Percentiles rank a stretch among this genome's conserved stretches.
These are phyloP conservation scores for Conringia planisiliqua DNA, from an alignment of 345 rosid genomes.

Conservation along the genomic window DNA sequence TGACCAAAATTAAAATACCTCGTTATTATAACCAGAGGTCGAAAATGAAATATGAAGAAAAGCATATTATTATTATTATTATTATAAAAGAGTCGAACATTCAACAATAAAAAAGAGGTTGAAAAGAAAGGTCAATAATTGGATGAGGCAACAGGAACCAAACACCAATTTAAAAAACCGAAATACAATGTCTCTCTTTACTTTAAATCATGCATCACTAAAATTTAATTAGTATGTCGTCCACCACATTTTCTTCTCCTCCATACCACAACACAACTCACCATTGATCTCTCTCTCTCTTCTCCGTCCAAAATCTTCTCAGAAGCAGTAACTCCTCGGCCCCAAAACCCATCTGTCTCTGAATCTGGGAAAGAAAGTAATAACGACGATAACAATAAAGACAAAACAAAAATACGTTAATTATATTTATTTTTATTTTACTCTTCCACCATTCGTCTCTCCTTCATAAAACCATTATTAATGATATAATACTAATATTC, in stretches of 20 bases:
- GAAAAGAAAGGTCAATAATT: constrained; percentile 31
- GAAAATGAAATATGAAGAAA: neutral
- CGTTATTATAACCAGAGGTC: neutral
- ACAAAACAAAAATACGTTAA: neutral
- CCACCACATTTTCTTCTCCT: constrained; percentile 27
- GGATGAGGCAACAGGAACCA: constrained; percentile 30
- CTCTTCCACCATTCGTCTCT: constrained; percentile 11
- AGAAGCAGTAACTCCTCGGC: constrained; percentile 29
- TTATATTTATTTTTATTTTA: neutral
- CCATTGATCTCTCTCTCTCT: neutral
- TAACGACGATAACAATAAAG: constrained; percentile 1
- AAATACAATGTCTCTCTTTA: constrained; percentile 26
- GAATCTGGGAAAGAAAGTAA: constrained; percentile 3
- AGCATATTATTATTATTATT: neutral
- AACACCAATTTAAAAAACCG: constrained; percentile 8
- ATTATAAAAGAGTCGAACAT: neutral
- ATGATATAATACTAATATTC: constrained; percentile 8
- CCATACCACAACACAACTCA: constrained; percentile 18
- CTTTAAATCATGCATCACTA: constrained; percentile 9
- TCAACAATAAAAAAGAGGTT: constrained; percentile 22
- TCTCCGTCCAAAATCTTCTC: neutral
- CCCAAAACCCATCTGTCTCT: constrained; percentile 31
- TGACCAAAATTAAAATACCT: neutral
- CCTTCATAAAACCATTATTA: constrained; percentile 13
- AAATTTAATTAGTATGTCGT: neutral